Evolutionary conservation across 805 yeast species (phyloP), one percentile per base, ranked within the genome.

Genomic region (Cyberlindnera japonica): DNA sequence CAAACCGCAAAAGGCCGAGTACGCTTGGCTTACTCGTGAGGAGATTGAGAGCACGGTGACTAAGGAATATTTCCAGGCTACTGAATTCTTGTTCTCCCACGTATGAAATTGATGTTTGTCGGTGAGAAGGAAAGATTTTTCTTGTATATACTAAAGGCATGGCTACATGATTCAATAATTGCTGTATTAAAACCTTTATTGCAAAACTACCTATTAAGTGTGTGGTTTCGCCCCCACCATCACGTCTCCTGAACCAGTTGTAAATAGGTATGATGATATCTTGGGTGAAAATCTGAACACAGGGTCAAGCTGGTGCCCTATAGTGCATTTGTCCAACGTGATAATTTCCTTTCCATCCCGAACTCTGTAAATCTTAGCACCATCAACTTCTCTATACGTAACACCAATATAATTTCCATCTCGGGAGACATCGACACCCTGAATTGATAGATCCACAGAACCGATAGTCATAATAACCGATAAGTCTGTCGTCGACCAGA

Each of bases 21-120:
- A 66, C 64, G 79, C 81, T 53, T 91, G 99, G 99, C 71, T 89
- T 52, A 75, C 87, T 22, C 85, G 79, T 57, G 87, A 83, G 35
- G 99, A 91, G 64, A 69, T 88, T 40, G 61, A 68, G 47, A 68
- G 71, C 16, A 62, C 67, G 40, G 79, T 85, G 41, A 67, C 67
- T 31, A 50, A 58, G 19, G 69, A 67, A 26, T 88, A 87, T 61
- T 89, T 62, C 57, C 55, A 68, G 16, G 71, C 77, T 43, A 71
- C 83, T 33, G 69, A 59, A 31, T 64, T 57, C 46, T 48, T 71
- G 42, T 54, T 68, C 38, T 58, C 69, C 30, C 64, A 58, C 37
- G 57, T 55, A 16, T 53, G 41, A 45, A 29, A n/a, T 11, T 35
- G 9, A 25, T 6, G 7, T 15, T 15, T 33, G 26, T 25, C 6